Conservation (phyloP, 768 basidiomycete species). For the Lentinus brumalis region DNA sequence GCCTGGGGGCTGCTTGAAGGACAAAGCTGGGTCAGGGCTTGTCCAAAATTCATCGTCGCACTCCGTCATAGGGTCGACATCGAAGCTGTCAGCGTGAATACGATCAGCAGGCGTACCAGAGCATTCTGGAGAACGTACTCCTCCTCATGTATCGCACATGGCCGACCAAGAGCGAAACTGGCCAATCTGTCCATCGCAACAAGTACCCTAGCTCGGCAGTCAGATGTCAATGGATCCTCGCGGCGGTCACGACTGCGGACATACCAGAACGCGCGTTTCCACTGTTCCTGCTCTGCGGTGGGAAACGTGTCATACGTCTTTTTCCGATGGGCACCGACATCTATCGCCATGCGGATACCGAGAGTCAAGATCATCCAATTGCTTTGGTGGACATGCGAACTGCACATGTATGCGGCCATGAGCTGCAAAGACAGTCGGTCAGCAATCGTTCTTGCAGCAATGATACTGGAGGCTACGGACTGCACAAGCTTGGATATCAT, state of each 20-base stretch:
- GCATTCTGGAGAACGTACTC: slow-evolving; percentile 47
- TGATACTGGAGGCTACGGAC: background rate
- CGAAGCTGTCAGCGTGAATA: slow-evolving; percentile 47
- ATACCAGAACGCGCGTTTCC: slow-evolving; percentile 54
- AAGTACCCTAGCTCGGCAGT: slow-evolving; percentile 40
- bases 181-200: slow-evolving; percentile 43
- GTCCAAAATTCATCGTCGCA: slow-evolving; percentile 83
- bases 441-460: no score
- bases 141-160: slow-evolving; percentile 67
- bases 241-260: no score
- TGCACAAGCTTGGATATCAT: slow-evolving; percentile 14
- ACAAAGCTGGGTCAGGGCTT: slow-evolving; percentile 47
- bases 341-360: slow-evolving; percentile 51
- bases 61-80: slow-evolving; percentile 58
- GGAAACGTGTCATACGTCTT: slow-evolving; percentile 31
- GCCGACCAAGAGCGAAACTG: slow-evolving; percentile 56
- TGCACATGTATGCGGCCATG: slow-evolving; percentile 47
- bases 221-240: no score
- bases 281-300: slow-evolving; percentile 48
- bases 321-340: slow-evolving; percentile 50
- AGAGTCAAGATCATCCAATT: slow-evolving; percentile 47
- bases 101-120: background rate
- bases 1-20: slow-evolving; percentile 62
- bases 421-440: slow-evolving; percentile 36
- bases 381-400: slow-evolving; percentile 40